Percentiles rank a stretch among this genome's conserved stretches.
phyloP scores from a whole-genome alignment of 1,284 basidiomycete genomes.

The Sphaerobolus stellatus region DNA sequence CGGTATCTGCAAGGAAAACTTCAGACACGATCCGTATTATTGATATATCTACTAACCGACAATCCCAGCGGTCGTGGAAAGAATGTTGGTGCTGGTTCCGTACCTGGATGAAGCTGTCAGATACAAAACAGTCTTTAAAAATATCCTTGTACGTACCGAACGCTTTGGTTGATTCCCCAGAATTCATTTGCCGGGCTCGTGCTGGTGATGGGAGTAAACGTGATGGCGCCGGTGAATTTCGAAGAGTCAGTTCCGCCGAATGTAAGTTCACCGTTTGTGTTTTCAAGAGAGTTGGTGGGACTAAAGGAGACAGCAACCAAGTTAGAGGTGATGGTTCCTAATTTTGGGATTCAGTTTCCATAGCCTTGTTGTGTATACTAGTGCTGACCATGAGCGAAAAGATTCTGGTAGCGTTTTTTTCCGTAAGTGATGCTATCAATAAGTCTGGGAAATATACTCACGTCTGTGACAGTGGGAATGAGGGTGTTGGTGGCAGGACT shows the following conservation, averaged over 20 bases:
- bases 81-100: slow-evolving; percentile 30
- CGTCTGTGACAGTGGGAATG: slow-evolving; percentile 45
- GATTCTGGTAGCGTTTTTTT: slow-evolving; percentile 20
- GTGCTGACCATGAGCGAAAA: slow-evolving; percentile 40
- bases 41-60: slow-evolving; percentile 33
- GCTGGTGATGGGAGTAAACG: slow-evolving; percentile 30
- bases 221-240: slow-evolving; percentile 30
- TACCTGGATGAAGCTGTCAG: slow-evolving; percentile 24
- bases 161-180: slow-evolving; percentile 15
- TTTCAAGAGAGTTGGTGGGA: slow-evolving; percentile 27
- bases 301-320: slow-evolving; percentile 37
- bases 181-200: slow-evolving; percentile 25
- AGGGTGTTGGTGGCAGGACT: slow-evolving; percentile 15
- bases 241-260: slow-evolving; percentile 20
- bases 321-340: slow-evolving; percentile 27
- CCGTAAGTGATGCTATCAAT: not conserved
- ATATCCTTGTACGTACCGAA: slow-evolving; percentile 6
- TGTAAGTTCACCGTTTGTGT: slow-evolving; percentile 20
- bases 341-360: not conserved
- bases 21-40: no score
- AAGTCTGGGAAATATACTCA: not conserved
- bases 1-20: slow-evolving; percentile 10
- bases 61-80: slow-evolving; percentile 46
- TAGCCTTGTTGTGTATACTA: not conserved
- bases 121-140: no score